These are phyloP conservation scores for Waltergamsia citrina DNA, from an alignment of 2,329 filamentous ascomycete genomes.

Conservation along the genomic window DNA sequence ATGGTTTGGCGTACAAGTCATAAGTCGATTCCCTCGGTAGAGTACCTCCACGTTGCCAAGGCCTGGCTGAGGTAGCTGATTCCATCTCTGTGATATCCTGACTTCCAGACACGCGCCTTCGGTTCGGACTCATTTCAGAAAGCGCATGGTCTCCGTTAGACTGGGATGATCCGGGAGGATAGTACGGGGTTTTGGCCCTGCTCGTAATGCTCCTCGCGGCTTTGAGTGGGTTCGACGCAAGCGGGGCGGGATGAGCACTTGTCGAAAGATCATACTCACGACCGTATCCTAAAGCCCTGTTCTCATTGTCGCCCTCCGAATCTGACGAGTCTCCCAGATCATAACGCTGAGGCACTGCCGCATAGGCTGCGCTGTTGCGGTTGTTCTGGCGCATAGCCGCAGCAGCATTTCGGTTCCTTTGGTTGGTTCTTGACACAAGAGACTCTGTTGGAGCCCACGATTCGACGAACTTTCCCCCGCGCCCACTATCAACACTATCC, in stretches of 20 bases:
- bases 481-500: conserved; percentile 14
- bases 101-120: conserved; percentile 30
- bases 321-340: conserved; percentile 29
- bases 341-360: conserved; percentile 34
- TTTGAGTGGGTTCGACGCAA: conserved; percentile 37
- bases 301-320: conserved; percentile 27
- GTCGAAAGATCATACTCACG: conserved; percentile 14
- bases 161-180: conserved; percentile 4
- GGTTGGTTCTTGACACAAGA: conserved; percentile 42
- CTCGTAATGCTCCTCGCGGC: conserved; percentile 6
- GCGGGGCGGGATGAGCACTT: conserved; percentile 38
- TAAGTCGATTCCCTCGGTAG: too few species aligned
- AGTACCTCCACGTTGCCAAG: too few species aligned
- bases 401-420: conserved; percentile 35
- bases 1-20: conserved; percentile 45
- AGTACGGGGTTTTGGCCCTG: conserved; percentile 8
- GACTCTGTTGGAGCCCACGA: conserved; percentile 46
- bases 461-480: conserved; percentile 39
- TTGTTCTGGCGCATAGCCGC: conserved; percentile 19
- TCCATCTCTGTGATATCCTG: conserved; percentile 38
- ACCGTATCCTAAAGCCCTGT: conserved; percentile 15
- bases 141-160: conserved; percentile 19
- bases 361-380: conserved; percentile 28
- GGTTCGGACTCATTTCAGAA: conserved; percentile 35
- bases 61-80: too few species aligned